Percentiles rank a stretch among this genome's conserved stretches.
phyloP scores from a whole-genome alignment of 73 alveolate species.

The Paramecium pentaurelia region DNA sequence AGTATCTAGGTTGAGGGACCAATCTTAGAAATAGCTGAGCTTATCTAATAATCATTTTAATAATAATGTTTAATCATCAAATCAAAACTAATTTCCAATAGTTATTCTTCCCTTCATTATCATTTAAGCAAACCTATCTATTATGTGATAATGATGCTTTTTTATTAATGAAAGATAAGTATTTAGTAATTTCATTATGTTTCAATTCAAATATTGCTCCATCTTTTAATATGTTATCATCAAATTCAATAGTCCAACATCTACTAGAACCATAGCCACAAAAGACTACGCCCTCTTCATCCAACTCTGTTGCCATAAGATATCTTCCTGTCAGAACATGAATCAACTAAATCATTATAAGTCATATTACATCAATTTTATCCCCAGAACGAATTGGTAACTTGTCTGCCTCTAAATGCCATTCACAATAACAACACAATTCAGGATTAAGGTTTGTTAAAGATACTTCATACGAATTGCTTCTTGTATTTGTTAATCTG shows the following conservation, averaged over 20 bases:
- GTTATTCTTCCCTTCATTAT: not conserved
- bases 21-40: not conserved
- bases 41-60: not conserved
- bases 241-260: slow-evolving; percentile 14
- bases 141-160: not conserved
- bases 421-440: not conserved
- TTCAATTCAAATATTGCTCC: slow-evolving; percentile 7
- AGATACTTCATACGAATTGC: slow-evolving; percentile 28
- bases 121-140: not conserved
- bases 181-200: not conserved
- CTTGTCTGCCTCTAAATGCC: not conserved
- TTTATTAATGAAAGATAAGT: not conserved
- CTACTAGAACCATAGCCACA: not conserved
- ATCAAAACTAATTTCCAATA: not conserved
- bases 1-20: not conserved
- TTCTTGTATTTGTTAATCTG: not conserved
- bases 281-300: not conserved
- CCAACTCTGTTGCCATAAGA: not conserved
- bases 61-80: not conserved
- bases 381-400: not conserved
- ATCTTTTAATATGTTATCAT: not conserved
- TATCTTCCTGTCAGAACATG: not conserved
- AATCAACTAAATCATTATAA: not conserved
- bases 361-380: not conserved
- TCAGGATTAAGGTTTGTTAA: not conserved